A percentile compares a stretch with the other conserved stretches of the same genome.
Evolutionary conservation across 192 early-diverging fungal genomes (phyloP).

Genomic region (Chytriomyces hyalinus): DNA sequence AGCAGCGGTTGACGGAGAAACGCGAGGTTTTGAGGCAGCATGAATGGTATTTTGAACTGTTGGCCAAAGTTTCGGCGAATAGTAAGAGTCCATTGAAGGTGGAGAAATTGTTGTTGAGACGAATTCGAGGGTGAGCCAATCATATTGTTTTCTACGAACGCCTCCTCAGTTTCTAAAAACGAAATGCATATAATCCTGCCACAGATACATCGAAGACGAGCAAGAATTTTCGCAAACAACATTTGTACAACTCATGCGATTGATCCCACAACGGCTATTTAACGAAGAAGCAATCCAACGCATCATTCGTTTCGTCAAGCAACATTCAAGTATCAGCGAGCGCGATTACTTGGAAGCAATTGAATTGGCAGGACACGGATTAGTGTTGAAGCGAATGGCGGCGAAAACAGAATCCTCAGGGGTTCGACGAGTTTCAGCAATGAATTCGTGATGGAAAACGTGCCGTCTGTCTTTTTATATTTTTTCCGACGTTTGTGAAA

Average conservation of each 20-base stretch:
- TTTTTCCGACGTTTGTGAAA: too few relatives aligned
- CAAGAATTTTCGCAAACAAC: conserved; percentile 48
- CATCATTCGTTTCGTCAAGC: conserved; percentile 61
- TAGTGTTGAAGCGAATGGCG: not conserved
- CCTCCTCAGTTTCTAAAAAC: not conserved
- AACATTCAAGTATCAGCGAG: conserved; percentile 55
- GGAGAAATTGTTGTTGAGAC: conserved; percentile 51
- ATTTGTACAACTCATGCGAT: conserved; percentile 56
- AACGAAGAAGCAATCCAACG: conserved; percentile 61
- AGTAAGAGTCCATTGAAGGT: conserved; percentile 32
- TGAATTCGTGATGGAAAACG: too few relatives aligned
- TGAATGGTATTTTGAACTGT: conserved; percentile 62
- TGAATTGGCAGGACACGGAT: conserved; percentile 48
- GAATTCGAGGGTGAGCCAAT: conserved; percentile 50
- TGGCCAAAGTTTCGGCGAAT: conserved; percentile 53
- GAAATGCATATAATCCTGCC: not conserved
- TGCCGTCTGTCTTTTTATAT: too few relatives aligned
- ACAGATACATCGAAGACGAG: conserved; percentile 52
- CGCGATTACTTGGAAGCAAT: conserved; percentile 59
- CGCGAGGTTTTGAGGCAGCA: conserved; percentile 41
- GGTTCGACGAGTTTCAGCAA: too few relatives aligned
- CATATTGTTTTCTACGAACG: not conserved
- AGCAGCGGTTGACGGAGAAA: conserved; percentile 33
- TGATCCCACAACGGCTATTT: conserved; percentile 58
- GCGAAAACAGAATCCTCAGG: not conserved